Evolutionary conservation across 176 grass and related monocot species (phyloP).

Genomic region (Aegilops bicornis): DNA sequence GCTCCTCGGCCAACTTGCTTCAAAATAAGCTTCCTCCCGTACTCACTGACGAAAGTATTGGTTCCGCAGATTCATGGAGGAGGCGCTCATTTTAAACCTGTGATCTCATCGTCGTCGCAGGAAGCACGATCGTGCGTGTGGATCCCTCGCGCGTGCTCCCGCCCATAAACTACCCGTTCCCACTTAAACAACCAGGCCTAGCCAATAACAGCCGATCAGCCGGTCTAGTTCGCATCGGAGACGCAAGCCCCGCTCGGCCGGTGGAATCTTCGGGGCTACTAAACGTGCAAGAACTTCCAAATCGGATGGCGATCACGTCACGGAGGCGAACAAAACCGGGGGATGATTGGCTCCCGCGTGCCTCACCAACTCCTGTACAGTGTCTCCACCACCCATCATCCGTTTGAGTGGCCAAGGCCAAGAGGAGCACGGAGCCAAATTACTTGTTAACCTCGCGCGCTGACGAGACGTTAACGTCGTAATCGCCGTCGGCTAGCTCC

Average conservation of each 20-base stretch:
- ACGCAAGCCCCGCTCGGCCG: neutral
- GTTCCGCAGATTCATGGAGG: neutral
- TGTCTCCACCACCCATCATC: neutral
- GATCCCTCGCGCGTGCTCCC: neutral
- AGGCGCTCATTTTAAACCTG: neutral
- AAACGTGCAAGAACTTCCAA: neutral
- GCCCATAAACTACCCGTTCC: neutral
- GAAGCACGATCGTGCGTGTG: neutral
- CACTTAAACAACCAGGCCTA: neutral
- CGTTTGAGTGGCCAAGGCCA: neutral
- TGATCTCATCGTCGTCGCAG: neutral
- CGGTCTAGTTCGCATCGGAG: neutral
- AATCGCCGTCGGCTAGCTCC: neutral
- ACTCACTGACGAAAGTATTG: neutral
- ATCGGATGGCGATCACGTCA: neutral
- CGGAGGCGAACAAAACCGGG: neutral
- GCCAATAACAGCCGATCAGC: neutral
- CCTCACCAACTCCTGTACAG: neutral
- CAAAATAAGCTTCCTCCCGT: neutral
- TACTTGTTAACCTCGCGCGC: neutral
- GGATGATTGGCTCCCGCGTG: neutral
- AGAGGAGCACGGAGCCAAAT: neutral
- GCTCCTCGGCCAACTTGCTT: neutral
- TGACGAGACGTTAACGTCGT: neutral
- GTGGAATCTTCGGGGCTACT: neutral